phyloP scores from a whole-genome alignment of 768 basidiomycete genomes.

The Boletus eberwhitei region DNA sequence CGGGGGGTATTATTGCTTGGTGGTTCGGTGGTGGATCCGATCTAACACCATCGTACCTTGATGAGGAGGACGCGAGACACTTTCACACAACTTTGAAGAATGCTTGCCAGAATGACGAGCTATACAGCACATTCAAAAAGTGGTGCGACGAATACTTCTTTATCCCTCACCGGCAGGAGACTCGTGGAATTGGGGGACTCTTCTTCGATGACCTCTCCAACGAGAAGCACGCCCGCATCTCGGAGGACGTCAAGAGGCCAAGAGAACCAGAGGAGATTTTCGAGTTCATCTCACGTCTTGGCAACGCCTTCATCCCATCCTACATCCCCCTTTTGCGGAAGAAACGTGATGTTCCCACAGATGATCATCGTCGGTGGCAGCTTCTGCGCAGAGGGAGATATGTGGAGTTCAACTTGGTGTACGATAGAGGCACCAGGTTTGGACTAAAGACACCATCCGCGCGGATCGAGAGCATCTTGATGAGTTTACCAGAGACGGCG shows the following conservation, averaged over 20 bases:
- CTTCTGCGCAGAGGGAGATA: slow-evolving; percentile 87
- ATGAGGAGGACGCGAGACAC: slow-evolving; percentile 79
- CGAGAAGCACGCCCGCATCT: slow-evolving; percentile 61
- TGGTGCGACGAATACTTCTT: slow-evolving; percentile 99
- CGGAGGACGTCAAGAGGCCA: slow-evolving; percentile 45
- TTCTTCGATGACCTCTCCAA: slow-evolving; percentile 93
- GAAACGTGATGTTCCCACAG: slow-evolving; percentile 57
- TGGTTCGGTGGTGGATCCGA: slow-evolving; percentile 99
- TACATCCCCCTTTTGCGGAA: slow-evolving; percentile 82
- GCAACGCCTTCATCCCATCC: slow-evolving; percentile 81
- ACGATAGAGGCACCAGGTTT: slow-evolving; percentile 86
- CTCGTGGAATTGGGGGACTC: slow-evolving; percentile 88
- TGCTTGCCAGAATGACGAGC: slow-evolving; percentile 69
- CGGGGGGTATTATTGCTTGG: too few relatives aligned
- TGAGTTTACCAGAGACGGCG: slow-evolving; percentile 85
- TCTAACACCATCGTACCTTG: slow-evolving; percentile 91
- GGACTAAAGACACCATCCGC: slow-evolving; percentile 82
- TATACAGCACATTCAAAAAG: slow-evolving; percentile 81
- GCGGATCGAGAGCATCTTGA: slow-evolving; percentile 84
- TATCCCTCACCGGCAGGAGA: slow-evolving; percentile 82
- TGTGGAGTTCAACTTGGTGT: slow-evolving; percentile 91
- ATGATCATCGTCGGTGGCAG: slow-evolving; percentile 85
- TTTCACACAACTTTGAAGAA: slow-evolving; percentile 79
- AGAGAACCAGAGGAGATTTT: slow-evolving; percentile 69
- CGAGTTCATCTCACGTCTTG: slow-evolving; percentile 64